phyloP scores from a whole-genome alignment of 2,329 filamentous ascomycete species.

The Aspergillus arachidicola region DNA sequence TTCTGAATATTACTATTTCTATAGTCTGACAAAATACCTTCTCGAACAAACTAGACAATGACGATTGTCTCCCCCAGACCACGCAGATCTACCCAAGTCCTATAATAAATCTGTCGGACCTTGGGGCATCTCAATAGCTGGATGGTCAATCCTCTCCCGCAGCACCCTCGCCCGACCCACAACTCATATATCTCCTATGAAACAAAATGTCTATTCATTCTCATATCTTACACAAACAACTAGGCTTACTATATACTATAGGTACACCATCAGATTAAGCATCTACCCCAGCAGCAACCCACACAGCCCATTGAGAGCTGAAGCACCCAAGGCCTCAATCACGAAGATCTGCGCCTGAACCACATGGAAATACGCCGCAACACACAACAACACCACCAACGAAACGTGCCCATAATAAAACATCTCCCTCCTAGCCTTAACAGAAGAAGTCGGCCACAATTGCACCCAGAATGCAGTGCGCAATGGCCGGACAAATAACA shows the following conservation, averaged over 20 bases:
- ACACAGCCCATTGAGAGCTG: conserved; percentile 45
- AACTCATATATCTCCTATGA: background rate
- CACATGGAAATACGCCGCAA: conserved; percentile 59
- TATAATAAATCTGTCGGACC: background rate
- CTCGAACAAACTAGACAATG: background rate
- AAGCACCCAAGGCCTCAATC: conserved; percentile 52
- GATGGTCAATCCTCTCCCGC: background rate
- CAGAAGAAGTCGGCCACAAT: conserved; percentile 16
- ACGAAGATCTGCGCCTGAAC: conserved; percentile 57
- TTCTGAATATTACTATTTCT: background rate
- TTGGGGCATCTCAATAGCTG: too few species aligned
- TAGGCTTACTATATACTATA: background rate
- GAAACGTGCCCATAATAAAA: conserved; percentile 61
- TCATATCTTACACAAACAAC: background rate
- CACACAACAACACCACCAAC: conserved; percentile 53
- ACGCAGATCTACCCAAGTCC: background rate
- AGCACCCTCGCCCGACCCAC: background rate
- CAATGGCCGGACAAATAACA: conserved; percentile 52
- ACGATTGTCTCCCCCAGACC: background rate
- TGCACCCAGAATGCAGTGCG: conserved; percentile 23
- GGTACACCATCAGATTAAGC: background rate
- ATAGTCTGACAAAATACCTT: background rate
- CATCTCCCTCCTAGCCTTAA: conserved; percentile 40
- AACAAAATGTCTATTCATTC: background rate
- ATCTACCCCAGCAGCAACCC: conserved; percentile 22